A percentile compares a stretch with the other conserved stretches of the same genome.
Conservation (phyloP, 2,329 filamentous ascomycete genomes). For the Fusarium foetens region DNA sequence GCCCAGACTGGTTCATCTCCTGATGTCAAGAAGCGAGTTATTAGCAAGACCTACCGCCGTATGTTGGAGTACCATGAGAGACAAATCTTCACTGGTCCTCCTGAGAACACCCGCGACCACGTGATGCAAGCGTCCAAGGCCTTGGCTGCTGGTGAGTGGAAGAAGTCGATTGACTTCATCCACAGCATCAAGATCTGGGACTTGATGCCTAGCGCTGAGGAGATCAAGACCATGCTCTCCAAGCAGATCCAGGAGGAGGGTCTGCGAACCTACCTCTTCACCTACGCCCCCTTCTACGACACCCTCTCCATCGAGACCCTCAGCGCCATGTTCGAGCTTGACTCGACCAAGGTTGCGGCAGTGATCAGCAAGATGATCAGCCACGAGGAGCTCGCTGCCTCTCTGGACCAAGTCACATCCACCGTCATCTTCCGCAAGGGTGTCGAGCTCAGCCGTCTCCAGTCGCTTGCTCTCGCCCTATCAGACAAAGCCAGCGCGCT, state of each 20-base stretch:
- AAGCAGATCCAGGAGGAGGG: constrained; percentile 99
- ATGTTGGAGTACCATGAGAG: constrained; percentile 99
- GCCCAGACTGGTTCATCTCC: constrained; percentile 97
- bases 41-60: constrained; percentile 98
- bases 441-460: constrained; percentile 94
- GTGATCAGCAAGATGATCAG: constrained; percentile 99
- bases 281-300: constrained; percentile 99
- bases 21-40: constrained; percentile 95
- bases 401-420: constrained; percentile 95
- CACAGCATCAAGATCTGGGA: constrained; percentile 99
- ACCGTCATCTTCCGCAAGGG: constrained; percentile 99
- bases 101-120: constrained; percentile 98
- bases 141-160: constrained; percentile 96
- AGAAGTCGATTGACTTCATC: constrained; percentile 92
- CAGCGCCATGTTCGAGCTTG: constrained; percentile 93
- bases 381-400: constrained; percentile 95
- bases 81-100: constrained; percentile 97
- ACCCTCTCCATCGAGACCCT: constrained; percentile 89
- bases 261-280: constrained; percentile 97
- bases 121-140: constrained; percentile 99
- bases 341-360: constrained; percentile 89
- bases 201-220: constrained; percentile 89
- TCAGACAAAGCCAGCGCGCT: constrained; percentile 96
- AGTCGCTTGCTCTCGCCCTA: constrained; percentile 92
- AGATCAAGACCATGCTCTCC: constrained; percentile 96